Conservation (phyloP, 495 filamentous ascomycete species). For the Cercophora newfieldiana region DNA sequence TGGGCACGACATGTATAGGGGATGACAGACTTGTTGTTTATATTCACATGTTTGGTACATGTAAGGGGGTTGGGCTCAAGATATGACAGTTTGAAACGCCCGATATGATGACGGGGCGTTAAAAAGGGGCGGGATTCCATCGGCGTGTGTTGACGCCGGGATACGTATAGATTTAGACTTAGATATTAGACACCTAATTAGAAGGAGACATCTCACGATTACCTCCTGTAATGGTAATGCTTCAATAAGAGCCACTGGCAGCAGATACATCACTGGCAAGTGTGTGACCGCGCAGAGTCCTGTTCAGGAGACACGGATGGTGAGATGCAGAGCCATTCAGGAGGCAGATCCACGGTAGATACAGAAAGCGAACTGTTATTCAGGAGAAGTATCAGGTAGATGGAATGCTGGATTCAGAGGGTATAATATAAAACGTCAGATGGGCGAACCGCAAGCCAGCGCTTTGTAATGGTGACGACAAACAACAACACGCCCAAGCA, state of each 20-base stretch:
- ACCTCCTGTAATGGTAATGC: neutral
- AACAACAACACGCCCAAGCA: neutral
- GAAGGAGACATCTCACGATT: neutral
- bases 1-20: too few species aligned
- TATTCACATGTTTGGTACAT: too few species aligned
- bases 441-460: neutral
- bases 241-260: too few species aligned
- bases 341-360: neutral
- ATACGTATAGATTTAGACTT: neutral
- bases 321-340: too few species aligned
- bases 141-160: neutral
- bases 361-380: neutral
- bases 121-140: neutral
- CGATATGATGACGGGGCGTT: neutral
- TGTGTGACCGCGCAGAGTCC: too few species aligned
- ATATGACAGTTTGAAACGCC: neutral
- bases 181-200: neutral
- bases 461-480: neutral
- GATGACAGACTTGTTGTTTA: neutral
- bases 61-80: neutral
- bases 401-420: neutral
- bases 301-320: too few species aligned
- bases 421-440: neutral
- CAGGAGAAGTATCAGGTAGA: neutral
- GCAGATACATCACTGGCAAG: too few species aligned